Conservation (phyloP, 31 red algal genomes). For the Odonthalia washingtoniensis region DNA sequence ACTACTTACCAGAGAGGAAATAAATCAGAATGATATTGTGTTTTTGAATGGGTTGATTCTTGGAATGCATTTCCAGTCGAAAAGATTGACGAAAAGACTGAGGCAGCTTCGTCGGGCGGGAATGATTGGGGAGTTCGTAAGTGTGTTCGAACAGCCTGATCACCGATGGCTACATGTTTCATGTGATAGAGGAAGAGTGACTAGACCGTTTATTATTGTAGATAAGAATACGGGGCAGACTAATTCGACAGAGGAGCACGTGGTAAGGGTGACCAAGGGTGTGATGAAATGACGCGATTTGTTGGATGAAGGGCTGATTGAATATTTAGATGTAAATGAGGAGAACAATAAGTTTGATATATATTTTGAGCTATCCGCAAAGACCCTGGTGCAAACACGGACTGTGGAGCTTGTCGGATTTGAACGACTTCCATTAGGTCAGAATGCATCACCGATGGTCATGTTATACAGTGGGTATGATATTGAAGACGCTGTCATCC, state of each 20-base stretch:
- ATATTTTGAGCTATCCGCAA: constrained; percentile 77
- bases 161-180: constrained; percentile 82
- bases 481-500: constrained; percentile 98
- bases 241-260: constrained; percentile 61
- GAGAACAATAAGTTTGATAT: constrained; percentile 95
- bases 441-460: constrained; percentile 95
- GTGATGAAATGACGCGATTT: constrained; percentile 84
- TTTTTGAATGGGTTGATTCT: constrained; percentile 93
- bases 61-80: constrained; percentile 86
- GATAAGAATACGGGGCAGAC: constrained; percentile 53
- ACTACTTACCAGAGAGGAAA: constrained; percentile 59
- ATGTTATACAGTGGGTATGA: constrained; percentile 99
- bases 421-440: constrained; percentile 94
- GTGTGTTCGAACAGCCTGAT: constrained; percentile 82
- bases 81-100: constrained; percentile 56
- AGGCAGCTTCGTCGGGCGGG: constrained; percentile 77
- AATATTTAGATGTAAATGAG: constrained; percentile 98
- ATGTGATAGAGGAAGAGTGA: constrained; percentile 90
- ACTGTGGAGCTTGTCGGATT: constrained; percentile 80
- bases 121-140: constrained; percentile 90
- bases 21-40: constrained; percentile 79
- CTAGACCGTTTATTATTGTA: constrained; percentile 93
- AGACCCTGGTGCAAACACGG: constrained; percentile 90
- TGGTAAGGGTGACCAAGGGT: constrained; percentile 70
- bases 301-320: constrained; percentile 88